Base-by-base conservation (phyloP, 345 rosid species). In the Arabidopsis arenosa region DNA sequence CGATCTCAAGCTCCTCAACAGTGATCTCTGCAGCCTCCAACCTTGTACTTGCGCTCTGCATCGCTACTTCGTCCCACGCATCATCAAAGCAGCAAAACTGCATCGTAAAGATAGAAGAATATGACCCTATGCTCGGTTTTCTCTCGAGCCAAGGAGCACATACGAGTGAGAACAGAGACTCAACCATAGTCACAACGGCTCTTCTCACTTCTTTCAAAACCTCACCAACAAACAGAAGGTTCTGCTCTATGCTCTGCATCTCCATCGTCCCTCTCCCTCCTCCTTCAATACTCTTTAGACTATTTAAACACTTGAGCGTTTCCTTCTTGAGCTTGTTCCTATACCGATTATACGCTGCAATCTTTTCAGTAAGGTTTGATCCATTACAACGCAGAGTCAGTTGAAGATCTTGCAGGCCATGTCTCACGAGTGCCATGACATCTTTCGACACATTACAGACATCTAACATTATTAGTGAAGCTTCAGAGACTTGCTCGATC, bases 381-480 rank as follows among this genome's bases (percentile, higher is more conserved):
- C 80, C 79, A 6, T 76, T 63, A 44, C 87, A 75, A 0, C 90
- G 87, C 37, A 90, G 52, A 4, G 84, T 83, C 32, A 78, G 70
- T 21, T 82, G 88, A 1, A 88, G 79, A 68, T 84, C 86, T 39
- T 85, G 73, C 14, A 87, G 76, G 67, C 80, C 87, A 23, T 85
- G 85, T 72, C 84, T 90, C 54, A 82, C 88, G 6, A 85, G 85
- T 12, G 78, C 44, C 62, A 92, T 85, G 53, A 87, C 86, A 52
- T 92, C 92, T 74, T 75, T 83, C 14, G 92, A 86, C 9, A 65
- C 78, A 53, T 85, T 78, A 12, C 93, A 87, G 0, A 86, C 84
- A 4, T 92, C 97, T 45, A 92, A 63, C 93, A 88, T 92, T 64
- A 71, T 83, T 1, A 90, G 80, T 21, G 93, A 87, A 28, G 92